These are phyloP conservation scores for Fistulifera solaris DNA, from an alignment of 108 stramenopile genomes.

Conservation along the genomic window DNA sequence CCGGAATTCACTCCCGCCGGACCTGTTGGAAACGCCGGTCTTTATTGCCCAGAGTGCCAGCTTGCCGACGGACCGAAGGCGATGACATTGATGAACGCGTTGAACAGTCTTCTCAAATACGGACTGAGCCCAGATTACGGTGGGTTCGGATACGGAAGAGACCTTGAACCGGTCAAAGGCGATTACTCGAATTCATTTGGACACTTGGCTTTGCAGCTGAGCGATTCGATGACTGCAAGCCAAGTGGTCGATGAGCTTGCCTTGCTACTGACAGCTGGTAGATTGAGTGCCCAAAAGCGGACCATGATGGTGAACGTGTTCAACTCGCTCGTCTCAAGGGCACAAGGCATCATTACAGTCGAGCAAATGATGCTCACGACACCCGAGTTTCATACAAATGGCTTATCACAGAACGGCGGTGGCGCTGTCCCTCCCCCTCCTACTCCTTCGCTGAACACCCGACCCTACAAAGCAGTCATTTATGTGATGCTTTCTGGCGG, in stretches of 20 bases:
- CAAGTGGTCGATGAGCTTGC: constrained; percentile 44
- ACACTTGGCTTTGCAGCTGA: too few species aligned
- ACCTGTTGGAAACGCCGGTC: constrained; percentile 14
- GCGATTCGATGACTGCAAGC: neutral
- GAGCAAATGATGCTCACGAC: constrained; percentile 18
- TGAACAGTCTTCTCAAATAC: constrained; percentile 40
- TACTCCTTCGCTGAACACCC: neutral
- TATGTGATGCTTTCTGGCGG: constrained; percentile 47
- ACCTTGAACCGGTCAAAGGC: neutral
- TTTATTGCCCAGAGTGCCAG: constrained; percentile 49
- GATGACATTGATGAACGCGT: constrained; percentile 26
- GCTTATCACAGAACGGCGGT: constrained; percentile 5
- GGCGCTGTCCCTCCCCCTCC: constrained; percentile 2
- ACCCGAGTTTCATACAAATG: constrained; percentile 31
- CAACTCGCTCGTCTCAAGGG: neutral
- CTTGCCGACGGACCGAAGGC: constrained; percentile 22
- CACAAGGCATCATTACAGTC: constrained; percentile 2
- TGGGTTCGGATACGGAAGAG: constrained; percentile 5
- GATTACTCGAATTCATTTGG: neutral
- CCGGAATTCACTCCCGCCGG: constrained; percentile 39
- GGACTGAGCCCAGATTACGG: constrained; percentile 16
- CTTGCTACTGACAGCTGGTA: constrained; percentile 41
- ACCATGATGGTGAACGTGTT: neutral
- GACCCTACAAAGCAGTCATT: constrained; percentile 57
- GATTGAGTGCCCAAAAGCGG: constrained; percentile 30